A percentile compares a stretch with the other conserved stretches of the same genome.
These are phyloP conservation scores for Salinomyces thailandicus DNA, from an alignment of 2,329 filamentous ascomycete genomes.

Conservation along the genomic window DNA sequence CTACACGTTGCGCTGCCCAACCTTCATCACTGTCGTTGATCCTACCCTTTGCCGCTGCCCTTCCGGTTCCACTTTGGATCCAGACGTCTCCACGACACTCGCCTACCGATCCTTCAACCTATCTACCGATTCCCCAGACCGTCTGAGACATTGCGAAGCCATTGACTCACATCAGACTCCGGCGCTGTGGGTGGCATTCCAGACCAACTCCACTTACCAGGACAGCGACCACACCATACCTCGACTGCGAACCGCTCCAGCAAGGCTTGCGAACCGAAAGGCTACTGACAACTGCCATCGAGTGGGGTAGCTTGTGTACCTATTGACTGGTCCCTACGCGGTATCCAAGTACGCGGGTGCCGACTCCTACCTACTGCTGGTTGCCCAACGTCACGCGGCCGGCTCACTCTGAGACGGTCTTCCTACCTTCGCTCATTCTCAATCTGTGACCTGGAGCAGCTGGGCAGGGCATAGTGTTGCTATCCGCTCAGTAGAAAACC, in stretches of 20 bases:
- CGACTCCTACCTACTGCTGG: no score
- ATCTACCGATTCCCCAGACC: not conserved
- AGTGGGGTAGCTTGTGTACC: not conserved
- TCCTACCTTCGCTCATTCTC: constrained; percentile 2
- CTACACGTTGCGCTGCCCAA: no score
- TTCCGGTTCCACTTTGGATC: constrained; percentile 4
- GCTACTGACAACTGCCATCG: not conserved
- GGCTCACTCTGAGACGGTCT: constrained; percentile 8
- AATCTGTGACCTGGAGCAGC: not conserved
- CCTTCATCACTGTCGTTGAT: constrained; percentile 7
- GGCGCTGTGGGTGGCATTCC: constrained; percentile 20
- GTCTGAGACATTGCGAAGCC: constrained; percentile 8
- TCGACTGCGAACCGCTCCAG: constrained; percentile 15
- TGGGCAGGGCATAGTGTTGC: constrained; percentile 1
- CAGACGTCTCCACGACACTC: constrained; percentile 3
- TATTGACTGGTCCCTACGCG: no score
- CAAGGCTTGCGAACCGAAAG: constrained; percentile 6
- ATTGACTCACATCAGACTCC: constrained; percentile 21
- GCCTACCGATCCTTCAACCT: not conserved
- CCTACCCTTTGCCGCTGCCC: constrained; percentile 5
- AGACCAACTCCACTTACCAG: constrained; percentile 21
- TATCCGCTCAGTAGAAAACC: not conserved
- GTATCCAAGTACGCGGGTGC: no score
- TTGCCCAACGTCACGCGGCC: constrained; percentile 4
- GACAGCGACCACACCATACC: constrained; percentile 17